A percentile compares a stretch with the other conserved stretches of the same genome.
These are phyloP conservation scores for Lasiosphaeria ovina DNA, from an alignment of 495 filamentous ascomycete genomes.

Conservation along the genomic window DNA sequence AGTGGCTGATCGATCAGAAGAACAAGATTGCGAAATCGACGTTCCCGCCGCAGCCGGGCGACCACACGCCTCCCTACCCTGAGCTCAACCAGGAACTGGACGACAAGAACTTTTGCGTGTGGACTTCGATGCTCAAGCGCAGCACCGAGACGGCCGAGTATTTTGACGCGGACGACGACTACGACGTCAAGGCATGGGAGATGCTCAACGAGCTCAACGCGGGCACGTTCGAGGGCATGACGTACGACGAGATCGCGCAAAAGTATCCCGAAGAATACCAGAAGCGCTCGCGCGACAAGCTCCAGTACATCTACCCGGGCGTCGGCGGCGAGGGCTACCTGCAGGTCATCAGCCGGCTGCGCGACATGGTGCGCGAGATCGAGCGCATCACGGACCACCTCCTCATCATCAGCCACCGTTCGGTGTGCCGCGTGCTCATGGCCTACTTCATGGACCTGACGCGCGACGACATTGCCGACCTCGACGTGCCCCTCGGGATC, in stretches of 20 bases:
- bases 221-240: conserved; percentile 88
- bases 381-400: conserved; percentile 97
- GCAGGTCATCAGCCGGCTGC: conserved; percentile 91
- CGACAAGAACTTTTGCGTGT: conserved; percentile 93
- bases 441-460: conserved; percentile 93
- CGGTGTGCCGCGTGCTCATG: conserved; percentile 84
- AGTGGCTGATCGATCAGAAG: conserved; percentile 75
- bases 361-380: conserved; percentile 94
- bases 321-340: conserved; percentile 94
- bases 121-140: conserved; percentile 94
- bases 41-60: conserved; percentile 82
- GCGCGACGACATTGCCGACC: conserved; percentile 82
- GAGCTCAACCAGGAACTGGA: conserved; percentile 63
- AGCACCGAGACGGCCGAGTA: conserved; percentile 78
- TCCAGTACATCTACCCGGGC: conserved; percentile 91
- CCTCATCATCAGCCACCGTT: conserved; percentile 84
- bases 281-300: conserved; percentile 73
- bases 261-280: conserved; percentile 74
- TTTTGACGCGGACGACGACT: conserved; percentile 92
- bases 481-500: conserved; percentile 89
- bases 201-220: conserved; percentile 97
- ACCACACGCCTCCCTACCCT: conserved; percentile 92
- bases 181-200: conserved; percentile 94
- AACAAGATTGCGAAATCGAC: conserved; percentile 65
- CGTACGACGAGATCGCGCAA: conserved; percentile 81